phyloP scores from a whole-genome alignment of 2,329 filamentous ascomycete species.

The Penicillium expansum region DNA sequence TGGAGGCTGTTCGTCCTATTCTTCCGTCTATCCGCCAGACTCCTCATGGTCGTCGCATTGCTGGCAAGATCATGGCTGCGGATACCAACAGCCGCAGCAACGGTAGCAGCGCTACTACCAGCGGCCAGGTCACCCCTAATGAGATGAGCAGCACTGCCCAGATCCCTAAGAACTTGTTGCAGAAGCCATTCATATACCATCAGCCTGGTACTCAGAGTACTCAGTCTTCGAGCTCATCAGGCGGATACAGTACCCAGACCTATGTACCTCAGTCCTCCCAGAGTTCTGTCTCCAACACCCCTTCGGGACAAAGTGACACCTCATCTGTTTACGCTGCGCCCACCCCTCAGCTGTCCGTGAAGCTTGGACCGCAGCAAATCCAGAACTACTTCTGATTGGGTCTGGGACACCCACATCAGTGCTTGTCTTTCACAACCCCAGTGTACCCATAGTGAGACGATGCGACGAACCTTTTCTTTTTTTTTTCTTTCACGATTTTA shows the following conservation, averaged over 20 bases:
- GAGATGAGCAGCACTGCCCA: conserved; percentile 37
- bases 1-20: conserved; percentile 82
- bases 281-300: conserved; percentile 24
- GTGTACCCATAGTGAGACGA: conserved; percentile 43
- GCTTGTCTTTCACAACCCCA: conserved; percentile 23
- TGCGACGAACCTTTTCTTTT: conserved; percentile 26
- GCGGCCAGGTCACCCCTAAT: conserved; percentile 41
- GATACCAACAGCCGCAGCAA: conserved; percentile 46
- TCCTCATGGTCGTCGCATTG: conserved; percentile 90
- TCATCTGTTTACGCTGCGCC: conserved; percentile 33
- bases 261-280: conserved; percentile 22
- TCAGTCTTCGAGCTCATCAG: conserved; percentile 19
- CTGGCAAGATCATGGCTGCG: conserved; percentile 72
- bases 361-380: conserved; percentile 29
- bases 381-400: conserved; percentile 35
- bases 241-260: conserved; percentile 29
- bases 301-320: conserved; percentile 30
- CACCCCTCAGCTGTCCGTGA: conserved; percentile 28
- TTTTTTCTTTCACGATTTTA: conserved; percentile 28
- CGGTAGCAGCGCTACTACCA: conserved; percentile 30
- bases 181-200: conserved; percentile 33
- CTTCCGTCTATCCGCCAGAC: conserved; percentile 82
- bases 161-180: conserved; percentile 33
- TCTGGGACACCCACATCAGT: conserved; percentile 16
- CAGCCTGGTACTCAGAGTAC: conserved; percentile 27